A percentile compares a stretch with the other conserved stretches of the same genome.
Conservation (phyloP, 2,329 filamentous ascomycete genomes). For the Colletotrichum tabaci region DNA sequence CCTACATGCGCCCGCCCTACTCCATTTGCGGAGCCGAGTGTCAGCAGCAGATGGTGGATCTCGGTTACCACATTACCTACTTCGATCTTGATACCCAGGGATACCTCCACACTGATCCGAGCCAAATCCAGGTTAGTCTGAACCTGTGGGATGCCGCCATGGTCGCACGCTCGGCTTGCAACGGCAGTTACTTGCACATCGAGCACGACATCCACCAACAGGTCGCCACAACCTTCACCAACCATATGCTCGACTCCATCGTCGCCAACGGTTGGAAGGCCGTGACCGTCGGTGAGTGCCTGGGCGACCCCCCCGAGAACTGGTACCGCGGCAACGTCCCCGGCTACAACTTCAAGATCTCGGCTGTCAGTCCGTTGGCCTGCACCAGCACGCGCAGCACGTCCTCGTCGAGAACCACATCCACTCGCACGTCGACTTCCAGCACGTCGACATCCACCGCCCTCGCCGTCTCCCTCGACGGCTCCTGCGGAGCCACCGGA, state of each 20-base stretch:
- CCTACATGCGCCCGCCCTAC: conserved; percentile 57
- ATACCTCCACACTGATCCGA: conserved; percentile 40
- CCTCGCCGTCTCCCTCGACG: conserved; percentile 50
- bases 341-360: conserved; percentile 45
- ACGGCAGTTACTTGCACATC: conserved; percentile 45
- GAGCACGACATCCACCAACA: conserved; percentile 63
- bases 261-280: conserved; percentile 48
- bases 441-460: conserved; percentile 43
- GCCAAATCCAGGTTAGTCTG: conserved; percentile 50
- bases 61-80: conserved; percentile 37
- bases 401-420: conserved; percentile 33
- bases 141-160: conserved; percentile 53
- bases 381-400: conserved; percentile 35
- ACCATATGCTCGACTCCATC: conserved; percentile 44
- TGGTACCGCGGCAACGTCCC: conserved; percentile 58
- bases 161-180: conserved; percentile 48
- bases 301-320: conserved; percentile 59
- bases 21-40: conserved; percentile 44
- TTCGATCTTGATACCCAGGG: conserved; percentile 50
- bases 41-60: conserved; percentile 35
- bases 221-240: conserved; percentile 60
- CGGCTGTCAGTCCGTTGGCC: conserved; percentile 16
- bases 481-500: conserved; percentile 51
- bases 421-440: conserved; percentile 19
- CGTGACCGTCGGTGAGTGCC: conserved; percentile 63